Evolutionary conservation across 148 eudicot species (phyloP), one percentile per base, ranked within the genome.

Genomic region (Tetragonia tetragonoides): DNA sequence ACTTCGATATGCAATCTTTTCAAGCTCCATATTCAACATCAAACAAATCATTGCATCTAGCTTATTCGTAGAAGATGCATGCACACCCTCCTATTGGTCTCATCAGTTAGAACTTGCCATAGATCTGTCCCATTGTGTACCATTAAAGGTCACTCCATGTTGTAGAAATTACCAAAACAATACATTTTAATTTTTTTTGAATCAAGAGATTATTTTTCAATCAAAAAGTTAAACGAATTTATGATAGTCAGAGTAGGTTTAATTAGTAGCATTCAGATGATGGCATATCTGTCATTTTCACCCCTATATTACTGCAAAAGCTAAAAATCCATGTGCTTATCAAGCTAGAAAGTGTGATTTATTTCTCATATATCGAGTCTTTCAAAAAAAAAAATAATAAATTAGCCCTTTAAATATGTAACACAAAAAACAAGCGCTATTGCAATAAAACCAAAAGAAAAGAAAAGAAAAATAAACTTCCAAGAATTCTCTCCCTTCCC

Each of bases 291-390:
- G 51, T 81, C 76, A 65, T 79, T 66, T 56, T 54, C 56, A 54
- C 62, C 53, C 72, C 38, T 44, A 76, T 47, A 69, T 68, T 61
- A 42, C 75, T 76, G 79, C 59, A 51, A 53, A 76, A 42, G 59
- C 64, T 53, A 51, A 5, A 51, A 75, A 40, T 76, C 72, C 66
- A 70, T 81, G 61, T 75, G 76, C 72, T 59, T 47, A 60, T 71
- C 62, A 38, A 67, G 77, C 46, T 66, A 42, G 6, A 56, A 20
- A 40, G 16, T 12, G 67, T 34, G 41, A 9, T 15, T 63, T 2
- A 61, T 15, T 47, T 78, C 66, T 40, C 16, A 16, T 4, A 41
- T 78, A 51, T 49, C 15, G 63, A 41, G 64, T 72, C 69, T 63
- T 77, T 4, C 39, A 40, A 37, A 60, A 40, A 41, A 40, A 14